Base-by-base conservation (phyloP, 192 early-diverging fungal genomes). In the Dissophora ornata region DNA sequence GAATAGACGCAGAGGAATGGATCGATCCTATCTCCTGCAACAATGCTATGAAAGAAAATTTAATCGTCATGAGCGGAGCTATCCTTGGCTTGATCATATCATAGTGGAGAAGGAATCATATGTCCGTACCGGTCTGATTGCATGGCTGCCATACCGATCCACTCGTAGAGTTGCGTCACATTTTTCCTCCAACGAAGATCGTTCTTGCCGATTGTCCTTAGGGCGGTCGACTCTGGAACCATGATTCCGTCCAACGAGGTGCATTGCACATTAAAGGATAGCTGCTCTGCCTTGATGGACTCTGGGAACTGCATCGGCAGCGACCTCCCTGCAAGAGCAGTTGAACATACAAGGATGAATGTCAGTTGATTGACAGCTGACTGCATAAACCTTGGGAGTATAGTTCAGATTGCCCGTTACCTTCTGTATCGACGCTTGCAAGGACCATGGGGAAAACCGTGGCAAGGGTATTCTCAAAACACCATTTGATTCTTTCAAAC, bases 401-500 rank as follows among this genome's bases (percentile, higher is more conserved):
- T n/a, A n/a, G n/a, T n/a, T n/a, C n/a, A n/a, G n/a, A n/a, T n/a
- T n/a, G n/a, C n/a, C n/a, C n/a, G n/a, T n/a, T 62, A 80, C 79
- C 63, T 13, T 59, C 44, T 12, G 45, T 18, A 22, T 81, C 62
- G 2, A 79, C 54, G 21, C 50, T 71, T 1, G 67, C 61, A 11
- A 83, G 58, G n/a, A 79, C 36, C 65, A 83, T 81, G 1, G 71
- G 46, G 50, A 81, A 81, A n/a, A 25, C 45, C 0, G 46, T 34
- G 12, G 34, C 28, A 22, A 81, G 47, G 4, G 79, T 81, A 50
- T 83, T 71, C 26, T 83, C 69, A 75, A 83, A 83, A 55, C 79
- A 81, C 82, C 82, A 83, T 59, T 81, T 81, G 36, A 83, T 75
- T 41, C 82, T 44, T 22, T 83, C 82, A 44, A 74, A 83, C 16